Evolutionary conservation across 1,139 yeast species (phyloP), one percentile per base, ranked within the genome.

Genomic region (Eremothecium gossypii): DNA sequence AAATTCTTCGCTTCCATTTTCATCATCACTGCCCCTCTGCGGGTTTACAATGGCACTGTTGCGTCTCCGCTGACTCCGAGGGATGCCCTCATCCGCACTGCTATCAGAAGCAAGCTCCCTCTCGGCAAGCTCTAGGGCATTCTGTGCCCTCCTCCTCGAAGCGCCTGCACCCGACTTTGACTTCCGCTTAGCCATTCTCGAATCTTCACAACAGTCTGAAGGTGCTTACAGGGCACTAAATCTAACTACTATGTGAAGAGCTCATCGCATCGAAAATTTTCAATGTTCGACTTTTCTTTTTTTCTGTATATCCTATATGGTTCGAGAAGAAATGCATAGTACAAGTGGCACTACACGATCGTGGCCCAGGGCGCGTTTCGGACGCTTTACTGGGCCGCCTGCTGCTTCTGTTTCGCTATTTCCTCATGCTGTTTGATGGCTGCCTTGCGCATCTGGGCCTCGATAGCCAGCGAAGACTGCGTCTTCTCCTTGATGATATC

Each of bases 401-500:
- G 60, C 34, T 38, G 30, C 32, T 42, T 29, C 13, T 39, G 42
- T 43, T 50, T 39, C 14, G 46, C 43, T 26, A 40, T 41, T 29
- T 48, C 55, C 34, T 52, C 56, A 36, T 51, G 59, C 29, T 46
- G 56, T 36, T 39, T 48, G 29, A 54, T 41, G 4, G 58, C 59
- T 2, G 51, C 48, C 35, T 54, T 54, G 48, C 64, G 57, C 8
- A 60, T 51, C 41, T 55, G 58, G 30, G 47, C 47, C 37, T 59
- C 65, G 38, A 60, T 53, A 3, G 62, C 54, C 41, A 57, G 20
- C 2, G 64, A 53, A 2, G 61, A 52, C 40, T 56, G 59, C 14
- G 54, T 46, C 45, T 83, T 83, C 53, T 79, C 84, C 45, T 73
- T 73, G 48, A 91, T 78, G 30, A 91, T 81, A 32, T 73, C 77